Evolutionary conservation across 2,329 filamentous ascomycete genomes (phyloP).

Genomic region (Aureobasidium lini): DNA sequence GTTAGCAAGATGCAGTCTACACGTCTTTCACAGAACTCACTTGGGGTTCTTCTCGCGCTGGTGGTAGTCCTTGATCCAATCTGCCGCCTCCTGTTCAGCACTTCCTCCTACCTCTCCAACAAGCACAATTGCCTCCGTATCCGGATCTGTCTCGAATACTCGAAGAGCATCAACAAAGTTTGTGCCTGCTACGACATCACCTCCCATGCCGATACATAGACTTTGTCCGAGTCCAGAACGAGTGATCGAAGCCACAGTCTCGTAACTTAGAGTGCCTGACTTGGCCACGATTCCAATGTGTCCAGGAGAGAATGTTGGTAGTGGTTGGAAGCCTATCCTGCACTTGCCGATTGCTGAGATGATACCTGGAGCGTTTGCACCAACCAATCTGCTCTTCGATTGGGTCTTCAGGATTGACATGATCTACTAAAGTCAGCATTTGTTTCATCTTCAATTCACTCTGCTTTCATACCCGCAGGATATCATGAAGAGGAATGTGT

Average conservation of each 20-base stretch:
- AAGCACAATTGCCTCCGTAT: constrained; percentile 64
- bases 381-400: constrained; percentile 63
- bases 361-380: constrained; percentile 75
- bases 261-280: constrained; percentile 72
- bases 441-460: neutral
- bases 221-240: constrained; percentile 70
- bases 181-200: constrained; percentile 66
- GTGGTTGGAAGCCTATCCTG: constrained; percentile 67
- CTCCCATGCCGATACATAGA: constrained; percentile 69
- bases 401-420: constrained; percentile 66
- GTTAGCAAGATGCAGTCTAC: neutral
- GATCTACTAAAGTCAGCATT: constrained; percentile 37
- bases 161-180: constrained; percentile 64
- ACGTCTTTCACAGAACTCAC: constrained; percentile 33
- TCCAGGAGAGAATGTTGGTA: constrained; percentile 63
- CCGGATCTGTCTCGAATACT: constrained; percentile 57
- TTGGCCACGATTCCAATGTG: constrained; percentile 71
- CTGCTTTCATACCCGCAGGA: constrained; percentile 51
- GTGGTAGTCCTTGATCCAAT: constrained; percentile 63
- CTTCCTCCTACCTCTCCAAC: constrained; percentile 66
- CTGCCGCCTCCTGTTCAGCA: constrained; percentile 63
- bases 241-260: constrained; percentile 68
- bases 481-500: constrained; percentile 71
- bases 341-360: constrained; percentile 66
- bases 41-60: constrained; percentile 53